Evolutionary conservation across 208 protist species (phyloP), one percentile per base, ranked within the genome.

Genomic region (Endotrypanum monterogeii): DNA sequence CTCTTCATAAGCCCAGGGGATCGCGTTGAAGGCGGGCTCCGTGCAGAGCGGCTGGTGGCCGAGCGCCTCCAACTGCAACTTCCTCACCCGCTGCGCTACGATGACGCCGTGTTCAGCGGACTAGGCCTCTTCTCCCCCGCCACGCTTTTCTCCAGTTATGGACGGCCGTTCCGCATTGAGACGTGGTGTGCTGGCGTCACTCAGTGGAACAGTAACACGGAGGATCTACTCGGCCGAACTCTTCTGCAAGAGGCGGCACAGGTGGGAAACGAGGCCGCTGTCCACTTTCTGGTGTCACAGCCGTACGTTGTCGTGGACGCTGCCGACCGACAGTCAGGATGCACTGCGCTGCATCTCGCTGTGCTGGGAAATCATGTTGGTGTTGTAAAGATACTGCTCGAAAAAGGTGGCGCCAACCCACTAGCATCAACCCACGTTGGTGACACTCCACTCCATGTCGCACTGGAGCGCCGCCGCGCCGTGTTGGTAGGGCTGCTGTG

Each of bases 161-260:
- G 83, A 14, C 76, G 79, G 0, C 67, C 71, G 20, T 86, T 85
- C 57, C 71, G 50, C 28, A 37, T 80, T 1, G 65, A 82, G 39
- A 54, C 73, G 65, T 84, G 71, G 79, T 79, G 73, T 18, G 50
- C 79, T 44, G 71, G 70, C 6, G 73, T 95, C 39, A 93, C 83
- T 58, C 77, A 76, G 71, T 92, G 87, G 89, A 95, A 95, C 74
- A 83, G 83, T 58, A 94, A 94, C 70, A 81, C 88, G 5, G 73
- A 71, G 44, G 93, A 97, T 78, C 77, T 87, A 57, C 76, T 94
- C 52, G 90, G 90, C 25, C 87, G 90, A 63, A 95, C 93, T 2
- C 63, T 93, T 25, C 76, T 97, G 50, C 88, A 95, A 61, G 90
- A 97, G 39, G 83, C 78, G 44, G 84, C 85, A 44, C 78, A 85